Evolutionary conservation across 495 filamentous ascomycete genomes (phyloP).

Genomic region (Aspergillus leporis): DNA sequence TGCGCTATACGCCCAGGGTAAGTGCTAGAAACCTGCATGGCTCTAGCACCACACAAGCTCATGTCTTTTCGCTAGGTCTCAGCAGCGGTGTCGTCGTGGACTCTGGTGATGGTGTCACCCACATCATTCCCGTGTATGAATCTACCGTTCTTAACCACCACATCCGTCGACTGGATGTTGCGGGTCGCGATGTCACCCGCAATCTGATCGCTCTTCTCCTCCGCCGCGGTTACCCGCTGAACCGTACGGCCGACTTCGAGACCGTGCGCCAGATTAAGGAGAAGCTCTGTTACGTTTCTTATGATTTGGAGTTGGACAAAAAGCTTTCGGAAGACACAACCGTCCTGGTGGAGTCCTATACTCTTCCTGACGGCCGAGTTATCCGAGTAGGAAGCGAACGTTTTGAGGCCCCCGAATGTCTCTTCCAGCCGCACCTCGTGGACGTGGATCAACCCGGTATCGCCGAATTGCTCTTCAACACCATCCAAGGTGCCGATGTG

Average conservation of each 20-base stretch:
- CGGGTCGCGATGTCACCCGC: constrained; percentile 93
- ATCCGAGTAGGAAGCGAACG: constrained; percentile 94
- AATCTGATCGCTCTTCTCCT: constrained; percentile 96
- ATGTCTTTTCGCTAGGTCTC: constrained; percentile 60
- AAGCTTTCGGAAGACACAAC: constrained; percentile 96
- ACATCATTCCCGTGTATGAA: constrained; percentile 98
- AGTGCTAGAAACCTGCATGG: constrained; percentile 2
- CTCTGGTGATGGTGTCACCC: constrained; percentile 96
- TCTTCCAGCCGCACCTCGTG: constrained; percentile 98
- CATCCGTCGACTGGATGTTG: constrained; percentile 88
- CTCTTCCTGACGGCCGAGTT: constrained; percentile 90
- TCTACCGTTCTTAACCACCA: constrained; percentile 96
- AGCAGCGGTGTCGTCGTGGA: constrained; percentile 96
- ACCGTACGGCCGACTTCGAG: constrained; percentile 98
- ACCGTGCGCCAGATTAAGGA: constrained; percentile 99
- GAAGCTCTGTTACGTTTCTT: constrained; percentile 99
- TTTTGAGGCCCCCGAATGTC: constrained; percentile 96
- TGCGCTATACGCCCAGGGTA: constrained; percentile 95
- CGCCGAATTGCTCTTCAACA: constrained; percentile 96
- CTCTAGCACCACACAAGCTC: constrained; percentile 1
- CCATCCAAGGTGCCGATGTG: constrained; percentile 92
- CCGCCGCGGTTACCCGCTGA: constrained; percentile 93
- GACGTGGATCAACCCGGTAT: constrained; percentile 98
- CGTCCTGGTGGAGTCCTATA: constrained; percentile 95
- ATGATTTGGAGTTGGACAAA: constrained; percentile 95